phyloP scores from a whole-genome alignment of 805 yeast species.

The Schizosaccharomyces lindneri region DNA sequence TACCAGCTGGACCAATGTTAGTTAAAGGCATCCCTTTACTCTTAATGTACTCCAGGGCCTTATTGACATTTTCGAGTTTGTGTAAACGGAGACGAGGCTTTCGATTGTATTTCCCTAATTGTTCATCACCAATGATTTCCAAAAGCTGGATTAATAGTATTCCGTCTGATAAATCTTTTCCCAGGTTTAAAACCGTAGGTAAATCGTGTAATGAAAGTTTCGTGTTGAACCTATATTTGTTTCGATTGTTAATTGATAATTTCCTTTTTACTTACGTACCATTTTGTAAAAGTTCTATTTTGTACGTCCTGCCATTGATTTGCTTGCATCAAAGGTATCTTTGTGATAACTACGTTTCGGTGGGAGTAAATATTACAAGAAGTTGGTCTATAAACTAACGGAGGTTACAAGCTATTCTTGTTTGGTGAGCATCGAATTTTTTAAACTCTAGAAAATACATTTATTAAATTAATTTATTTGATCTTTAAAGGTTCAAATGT shows the following conservation, averaged over 20 bases:
- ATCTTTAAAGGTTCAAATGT: too few species aligned
- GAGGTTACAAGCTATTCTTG: too few species aligned
- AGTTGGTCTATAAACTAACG: neutral
- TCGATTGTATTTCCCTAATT: conserved; percentile 14
- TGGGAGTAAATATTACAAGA: neutral
- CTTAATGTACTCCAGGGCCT: conserved; percentile 16
- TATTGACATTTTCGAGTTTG: conserved; percentile 16
- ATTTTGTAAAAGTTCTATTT: conserved; percentile 2
- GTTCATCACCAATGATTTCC: conserved; percentile 16
- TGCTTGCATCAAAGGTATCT: neutral
- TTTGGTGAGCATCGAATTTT: too few species aligned
- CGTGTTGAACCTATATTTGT: neutral
- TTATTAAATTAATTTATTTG: too few species aligned
- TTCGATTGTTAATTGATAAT: neutral
- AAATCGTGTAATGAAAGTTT: neutral
- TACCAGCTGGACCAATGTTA: conserved; percentile 27
- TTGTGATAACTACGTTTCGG: neutral
- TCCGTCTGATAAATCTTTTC: conserved; percentile 10
- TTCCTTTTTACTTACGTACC: neutral
- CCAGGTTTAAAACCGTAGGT: neutral
- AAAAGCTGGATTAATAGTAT: conserved; percentile 16
- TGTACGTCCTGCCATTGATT: conserved; percentile 1
- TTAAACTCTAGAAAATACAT: too few species aligned
- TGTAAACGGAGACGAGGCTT: conserved; percentile 16
- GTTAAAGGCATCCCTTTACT: conserved; percentile 15